Base-by-base conservation (phyloP, 208 protist genomes). In the Leptomonas pyrrhocoris region DNA sequence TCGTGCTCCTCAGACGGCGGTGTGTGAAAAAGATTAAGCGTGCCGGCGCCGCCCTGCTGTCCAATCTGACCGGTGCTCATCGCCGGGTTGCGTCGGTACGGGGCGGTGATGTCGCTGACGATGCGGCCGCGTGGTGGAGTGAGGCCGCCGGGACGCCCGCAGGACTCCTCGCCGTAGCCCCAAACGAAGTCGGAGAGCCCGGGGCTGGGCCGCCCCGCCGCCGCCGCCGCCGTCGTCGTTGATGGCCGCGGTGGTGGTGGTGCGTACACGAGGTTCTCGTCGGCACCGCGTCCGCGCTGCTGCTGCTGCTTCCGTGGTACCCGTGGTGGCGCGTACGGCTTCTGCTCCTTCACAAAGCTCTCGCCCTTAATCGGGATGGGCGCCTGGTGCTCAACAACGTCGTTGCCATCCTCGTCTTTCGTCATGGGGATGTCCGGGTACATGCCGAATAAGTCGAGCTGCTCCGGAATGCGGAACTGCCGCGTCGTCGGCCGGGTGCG, bases 361-460 rank as follows among this genome's bases (percentile, higher is more conserved):
- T 49, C 40, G 1, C 40, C 77, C 12, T 23, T 13, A 25, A 74
- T 60, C 23, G 70, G 57, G 13, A 77, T 46, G 25, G 69, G 59
- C 16, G 66, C 40, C 49, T 36, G 58, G 25, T 78, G 59, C 73
- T 49, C 61, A 2, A 68, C 43, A 8, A 57, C 49, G 5, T 64
- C 55, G 46, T 70, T 68, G 19, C 65, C 74, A 16, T 69, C 68
- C 43, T 74, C 61, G 18, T 79, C 74, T 18, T 42, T 50, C 38
- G 80, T 73, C 63, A 68, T 81, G 23, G 18, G 45, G 60, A 60
- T 38, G 62, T 73, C 28, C 19, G 56, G 64, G 79, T 85, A 85
- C 63, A 78, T 77, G 58, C 84, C 84, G 46, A 86, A 84, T 2
- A 90, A 74, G 48, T 85, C 84, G 1, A 60, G 66, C 50, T 84